Percentiles rank a stretch among this genome's conserved stretches.
Conservation (phyloP, 1,284 basidiomycete genomes). For the Naganishia sp. region DNA sequence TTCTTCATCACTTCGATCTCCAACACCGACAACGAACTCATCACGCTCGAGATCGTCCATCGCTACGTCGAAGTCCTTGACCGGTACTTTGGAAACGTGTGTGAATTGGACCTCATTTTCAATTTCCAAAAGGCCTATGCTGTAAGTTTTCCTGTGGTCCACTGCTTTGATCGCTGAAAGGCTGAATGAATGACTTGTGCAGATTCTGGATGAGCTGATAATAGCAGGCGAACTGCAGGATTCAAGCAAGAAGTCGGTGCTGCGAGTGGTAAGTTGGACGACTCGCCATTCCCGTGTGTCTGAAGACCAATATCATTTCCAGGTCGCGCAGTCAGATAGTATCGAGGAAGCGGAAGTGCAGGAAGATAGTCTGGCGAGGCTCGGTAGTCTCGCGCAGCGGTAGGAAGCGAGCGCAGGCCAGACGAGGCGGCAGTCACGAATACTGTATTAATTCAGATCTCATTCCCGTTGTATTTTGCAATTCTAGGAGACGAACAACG, state of each 20-base stretch:
- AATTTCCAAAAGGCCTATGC: conserved; percentile 98
- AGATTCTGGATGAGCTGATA: conserved; percentile 97
- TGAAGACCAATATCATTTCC: conserved; percentile 9
- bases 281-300: neutral
- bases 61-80: conserved; percentile 99
- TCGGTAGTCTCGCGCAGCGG: conserved; percentile 29
- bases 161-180: conserved; percentile 12
- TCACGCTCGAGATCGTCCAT: conserved; percentile 95
- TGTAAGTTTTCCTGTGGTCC: conserved; percentile 54
- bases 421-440: too few species aligned
- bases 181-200: conserved; percentile 32
- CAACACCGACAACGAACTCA: conserved; percentile 83
- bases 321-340: conserved; percentile 57
- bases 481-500: neutral
- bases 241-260: conserved; percentile 95
- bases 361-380: conserved; percentile 34
- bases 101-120: conserved; percentile 95
- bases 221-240: conserved; percentile 98
- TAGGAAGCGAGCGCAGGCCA: neutral
- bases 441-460: neutral
- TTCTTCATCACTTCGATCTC: conserved; percentile 97
- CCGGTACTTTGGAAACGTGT: conserved; percentile 98
- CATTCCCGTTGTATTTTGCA: conserved; percentile 2
- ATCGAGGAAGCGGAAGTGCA: conserved; percentile 57
- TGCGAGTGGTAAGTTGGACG: conserved; percentile 67